phyloP scores from a whole-genome alignment of 371 early-diverging fungal species.

The Chytridiales sp. region DNA sequence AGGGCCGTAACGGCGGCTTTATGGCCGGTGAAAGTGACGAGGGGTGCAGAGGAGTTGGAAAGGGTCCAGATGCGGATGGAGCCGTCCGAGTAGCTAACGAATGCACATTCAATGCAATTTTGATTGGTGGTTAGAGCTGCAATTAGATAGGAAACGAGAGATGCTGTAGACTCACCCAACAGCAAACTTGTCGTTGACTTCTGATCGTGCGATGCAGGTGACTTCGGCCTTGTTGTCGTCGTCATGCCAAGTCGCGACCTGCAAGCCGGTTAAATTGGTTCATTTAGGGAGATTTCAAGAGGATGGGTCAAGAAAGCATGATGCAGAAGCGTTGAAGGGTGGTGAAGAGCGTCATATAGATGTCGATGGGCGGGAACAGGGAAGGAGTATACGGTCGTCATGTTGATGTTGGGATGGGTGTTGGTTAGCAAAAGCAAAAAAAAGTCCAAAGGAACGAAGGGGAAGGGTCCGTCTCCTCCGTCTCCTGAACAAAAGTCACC shows the following conservation, averaged over 20 bases:
- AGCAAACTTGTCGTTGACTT: slow-evolving; percentile 52
- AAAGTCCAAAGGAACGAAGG: too few relatives aligned
- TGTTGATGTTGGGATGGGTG: too few relatives aligned
- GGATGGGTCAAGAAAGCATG: too few relatives aligned
- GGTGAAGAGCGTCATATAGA: too few relatives aligned
- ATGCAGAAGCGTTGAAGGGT: too few relatives aligned
- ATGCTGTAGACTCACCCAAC: slow-evolving; percentile 63
- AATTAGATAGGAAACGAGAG: slow-evolving; percentile 30
- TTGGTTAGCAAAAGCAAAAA: too few relatives aligned
- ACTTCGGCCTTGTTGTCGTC: slow-evolving; percentile 76
- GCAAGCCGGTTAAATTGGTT: background rate
- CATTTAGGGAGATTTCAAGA: background rate
- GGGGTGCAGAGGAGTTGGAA: slow-evolving; percentile 37
- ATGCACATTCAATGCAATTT: background rate
- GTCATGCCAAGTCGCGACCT: slow-evolving; percentile 74
- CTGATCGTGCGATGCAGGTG: slow-evolving; percentile 56
- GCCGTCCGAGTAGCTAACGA: slow-evolving; percentile 70
- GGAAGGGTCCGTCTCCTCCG: too few relatives aligned
- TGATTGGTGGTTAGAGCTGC: background rate
- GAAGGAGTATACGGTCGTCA: too few relatives aligned
- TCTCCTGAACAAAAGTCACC: too few relatives aligned
- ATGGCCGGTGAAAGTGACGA: slow-evolving; percentile 92
- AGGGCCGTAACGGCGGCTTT: slow-evolving; percentile 81
- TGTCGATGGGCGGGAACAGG: too few relatives aligned
- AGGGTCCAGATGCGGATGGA: slow-evolving; percentile 73